Evolutionary conservation across 129 eudicot genomes (phyloP).

Genomic region (Flaveria brownii): DNA sequence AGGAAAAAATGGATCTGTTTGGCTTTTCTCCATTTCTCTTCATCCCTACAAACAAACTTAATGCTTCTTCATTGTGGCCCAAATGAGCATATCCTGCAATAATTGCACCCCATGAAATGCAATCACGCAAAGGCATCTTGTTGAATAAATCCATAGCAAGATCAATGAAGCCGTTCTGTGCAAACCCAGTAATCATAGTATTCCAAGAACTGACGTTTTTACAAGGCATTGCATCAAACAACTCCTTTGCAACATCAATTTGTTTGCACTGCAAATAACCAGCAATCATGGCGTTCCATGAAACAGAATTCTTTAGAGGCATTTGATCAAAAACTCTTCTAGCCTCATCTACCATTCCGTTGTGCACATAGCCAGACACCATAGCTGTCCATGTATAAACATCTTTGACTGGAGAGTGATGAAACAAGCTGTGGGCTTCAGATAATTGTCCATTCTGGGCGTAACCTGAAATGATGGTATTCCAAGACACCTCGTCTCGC

Average conservation of each 20-base stretch:
- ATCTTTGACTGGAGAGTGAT: conserved; percentile 12
- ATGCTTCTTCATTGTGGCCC: conserved; percentile 9
- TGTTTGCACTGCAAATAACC: conserved; percentile 15
- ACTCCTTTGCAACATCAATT: conserved; percentile 15
- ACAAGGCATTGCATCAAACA: conserved; percentile 19
- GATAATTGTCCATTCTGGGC: neutral
- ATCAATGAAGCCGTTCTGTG: conserved; percentile 16
- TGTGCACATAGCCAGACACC: conserved; percentile 20
- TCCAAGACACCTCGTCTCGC: conserved; percentile 17
- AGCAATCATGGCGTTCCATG: conserved; percentile 17
- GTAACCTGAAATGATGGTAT: conserved; percentile 13
- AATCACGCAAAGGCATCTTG: conserved; percentile 20
- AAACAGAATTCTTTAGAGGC: conserved; percentile 18
- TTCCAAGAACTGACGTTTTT: conserved; percentile 24
- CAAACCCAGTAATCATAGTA: conserved; percentile 15
- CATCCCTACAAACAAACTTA: conserved; percentile 10
- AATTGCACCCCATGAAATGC: conserved; percentile 21
- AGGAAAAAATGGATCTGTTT: conserved; percentile 17
- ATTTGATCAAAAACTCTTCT: conserved; percentile 17
- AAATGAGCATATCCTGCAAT: conserved; percentile 12
- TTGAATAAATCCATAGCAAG: neutral
- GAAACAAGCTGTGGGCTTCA: conserved; percentile 9
- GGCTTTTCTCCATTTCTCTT: conserved; percentile 15
- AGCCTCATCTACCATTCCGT: conserved; percentile 12
- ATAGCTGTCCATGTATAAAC: conserved; percentile 17